phyloP scores from a whole-genome alignment of 2,329 filamentous ascomycete species.

The Ceratocystis cubensis region DNA sequence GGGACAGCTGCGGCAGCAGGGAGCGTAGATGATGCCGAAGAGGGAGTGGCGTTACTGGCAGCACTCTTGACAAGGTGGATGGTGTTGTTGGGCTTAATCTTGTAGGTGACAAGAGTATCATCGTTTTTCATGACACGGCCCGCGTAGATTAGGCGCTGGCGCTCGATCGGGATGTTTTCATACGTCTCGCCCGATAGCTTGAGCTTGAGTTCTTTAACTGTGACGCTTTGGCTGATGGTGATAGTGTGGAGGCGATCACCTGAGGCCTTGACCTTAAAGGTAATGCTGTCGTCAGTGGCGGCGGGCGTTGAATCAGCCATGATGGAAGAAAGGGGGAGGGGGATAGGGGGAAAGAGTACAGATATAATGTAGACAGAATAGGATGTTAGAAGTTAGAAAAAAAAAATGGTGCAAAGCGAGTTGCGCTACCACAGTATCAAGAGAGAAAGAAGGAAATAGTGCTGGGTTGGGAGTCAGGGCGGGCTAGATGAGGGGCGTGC shows the following conservation, averaged over 20 bases:
- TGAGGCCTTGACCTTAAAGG: conserved; percentile 97
- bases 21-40: conserved; percentile 32
- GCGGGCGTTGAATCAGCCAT: conserved; percentile 52
- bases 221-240: conserved; percentile 63
- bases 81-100: conserved; percentile 92
- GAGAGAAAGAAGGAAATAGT: background rate
- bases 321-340: background rate
- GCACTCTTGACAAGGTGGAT: conserved; percentile 95
- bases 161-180: conserved; percentile 74
- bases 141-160: conserved; percentile 93
- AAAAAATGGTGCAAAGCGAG: background rate
- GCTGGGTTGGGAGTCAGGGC: background rate
- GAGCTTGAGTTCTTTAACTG: conserved; percentile 74
- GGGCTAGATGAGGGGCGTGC: conserved; percentile 1
- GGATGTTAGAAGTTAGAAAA: conserved; percentile 10
- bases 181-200: conserved; percentile 72
- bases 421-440: background rate
- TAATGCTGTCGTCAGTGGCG: conserved; percentile 59
- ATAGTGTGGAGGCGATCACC: conserved; percentile 73
- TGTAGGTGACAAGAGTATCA: conserved; percentile 72
- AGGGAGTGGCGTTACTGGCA: conserved; percentile 58
- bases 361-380: conserved; percentile 10
- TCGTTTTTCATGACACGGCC: conserved; percentile 93
- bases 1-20: conserved; percentile 38
- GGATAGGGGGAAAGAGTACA: background rate